phyloP scores from a whole-genome alignment of 2,329 filamentous ascomycete genomes.

The Colletotrichum higginsianum region DNA sequence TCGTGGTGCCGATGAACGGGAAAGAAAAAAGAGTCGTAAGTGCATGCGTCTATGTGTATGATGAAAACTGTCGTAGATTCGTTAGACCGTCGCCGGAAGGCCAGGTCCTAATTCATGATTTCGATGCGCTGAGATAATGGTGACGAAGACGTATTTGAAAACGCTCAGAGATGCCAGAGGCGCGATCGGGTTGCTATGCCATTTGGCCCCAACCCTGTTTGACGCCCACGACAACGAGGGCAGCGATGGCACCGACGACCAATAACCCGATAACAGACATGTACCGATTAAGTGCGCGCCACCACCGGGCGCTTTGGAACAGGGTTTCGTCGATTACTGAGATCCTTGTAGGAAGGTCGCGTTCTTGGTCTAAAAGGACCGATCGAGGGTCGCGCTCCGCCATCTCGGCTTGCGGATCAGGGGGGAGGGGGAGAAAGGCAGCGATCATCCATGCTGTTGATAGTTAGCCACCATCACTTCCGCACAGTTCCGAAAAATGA shows the following conservation, averaged over 20 bases:
- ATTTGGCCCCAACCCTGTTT: conserved; percentile 62
- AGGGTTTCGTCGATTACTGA: conserved; percentile 59
- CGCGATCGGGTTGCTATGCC: conserved; percentile 2
- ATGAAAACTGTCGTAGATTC: conserved; percentile 36
- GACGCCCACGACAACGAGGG: conserved; percentile 68
- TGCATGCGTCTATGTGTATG: conserved; percentile 7
- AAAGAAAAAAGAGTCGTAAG: conserved; percentile 8
- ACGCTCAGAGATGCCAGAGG: not conserved
- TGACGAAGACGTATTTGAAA: not conserved
- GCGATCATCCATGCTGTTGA: conserved; percentile 83
- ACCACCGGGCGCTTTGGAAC: conserved; percentile 70
- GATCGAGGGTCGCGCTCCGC: conserved; percentile 62
- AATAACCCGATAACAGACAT: conserved; percentile 71
- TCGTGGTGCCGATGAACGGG: not conserved
- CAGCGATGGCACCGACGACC: conserved; percentile 66
- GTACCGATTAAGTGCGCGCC: conserved; percentile 71
- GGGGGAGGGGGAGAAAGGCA: conserved; percentile 80
- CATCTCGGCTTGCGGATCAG: conserved; percentile 67
- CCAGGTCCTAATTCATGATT: conserved; percentile 29
- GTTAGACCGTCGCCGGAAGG: conserved; percentile 34
- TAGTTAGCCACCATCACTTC: conserved; percentile 31
- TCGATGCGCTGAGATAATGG: conserved; percentile 21
- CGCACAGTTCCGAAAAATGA: conserved; percentile 36
- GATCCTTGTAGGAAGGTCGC: conserved; percentile 53
- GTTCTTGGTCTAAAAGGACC: conserved; percentile 56